Evolutionary conservation across 805 yeast species (phyloP).

Genomic region (Starmerella sp.): DNA sequence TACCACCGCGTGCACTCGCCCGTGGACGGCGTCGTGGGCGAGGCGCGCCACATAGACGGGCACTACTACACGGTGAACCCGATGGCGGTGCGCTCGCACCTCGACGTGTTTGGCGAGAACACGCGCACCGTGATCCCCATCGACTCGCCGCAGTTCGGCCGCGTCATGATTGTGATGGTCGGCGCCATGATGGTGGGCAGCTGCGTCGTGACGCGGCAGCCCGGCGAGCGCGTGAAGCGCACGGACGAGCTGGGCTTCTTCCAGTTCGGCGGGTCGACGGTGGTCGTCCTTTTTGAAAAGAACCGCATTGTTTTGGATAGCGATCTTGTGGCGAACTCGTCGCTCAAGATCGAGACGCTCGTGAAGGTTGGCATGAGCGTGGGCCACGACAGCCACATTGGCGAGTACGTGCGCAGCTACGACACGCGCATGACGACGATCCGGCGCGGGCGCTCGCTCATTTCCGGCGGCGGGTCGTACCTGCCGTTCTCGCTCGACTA

Average conservation of each 20-base stretch:
- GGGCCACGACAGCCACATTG: slow-evolving; percentile 44
- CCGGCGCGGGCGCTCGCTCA: slow-evolving; percentile 21
- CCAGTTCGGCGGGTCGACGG: slow-evolving; percentile 92
- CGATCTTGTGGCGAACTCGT: slow-evolving; percentile 60
- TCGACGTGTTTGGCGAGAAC: slow-evolving; percentile 91
- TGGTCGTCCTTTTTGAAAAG: slow-evolving; percentile 51
- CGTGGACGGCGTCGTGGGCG: slow-evolving; percentile 60
- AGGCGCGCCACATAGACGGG: slow-evolving; percentile 63
- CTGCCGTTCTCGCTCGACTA: slow-evolving; percentile 25
- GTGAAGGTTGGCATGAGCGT: slow-evolving; percentile 85
- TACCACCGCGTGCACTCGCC: slow-evolving; percentile 91
- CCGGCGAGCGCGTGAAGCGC: slow-evolving; percentile 46
- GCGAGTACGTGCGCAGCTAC: slow-evolving; percentile 22
- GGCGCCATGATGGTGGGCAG: slow-evolving; percentile 99
- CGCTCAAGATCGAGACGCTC: slow-evolving; percentile 58
- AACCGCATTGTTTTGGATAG: slow-evolving; percentile 45
- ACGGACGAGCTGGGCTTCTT: slow-evolving; percentile 89
- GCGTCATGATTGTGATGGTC: slow-evolving; percentile 63
- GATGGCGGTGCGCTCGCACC: slow-evolving; percentile 80
- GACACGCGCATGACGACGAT: slow-evolving; percentile 23
- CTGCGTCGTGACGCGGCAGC: slow-evolving; percentile 55
- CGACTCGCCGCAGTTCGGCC: slow-evolving; percentile 65
- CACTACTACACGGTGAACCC: slow-evolving; percentile 95
- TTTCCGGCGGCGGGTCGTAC: slow-evolving; percentile 26
- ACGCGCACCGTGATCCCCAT: slow-evolving; percentile 69